phyloP scores from a whole-genome alignment of 805 yeast genomes.

The Schwanniomyces occidentalis region DNA sequence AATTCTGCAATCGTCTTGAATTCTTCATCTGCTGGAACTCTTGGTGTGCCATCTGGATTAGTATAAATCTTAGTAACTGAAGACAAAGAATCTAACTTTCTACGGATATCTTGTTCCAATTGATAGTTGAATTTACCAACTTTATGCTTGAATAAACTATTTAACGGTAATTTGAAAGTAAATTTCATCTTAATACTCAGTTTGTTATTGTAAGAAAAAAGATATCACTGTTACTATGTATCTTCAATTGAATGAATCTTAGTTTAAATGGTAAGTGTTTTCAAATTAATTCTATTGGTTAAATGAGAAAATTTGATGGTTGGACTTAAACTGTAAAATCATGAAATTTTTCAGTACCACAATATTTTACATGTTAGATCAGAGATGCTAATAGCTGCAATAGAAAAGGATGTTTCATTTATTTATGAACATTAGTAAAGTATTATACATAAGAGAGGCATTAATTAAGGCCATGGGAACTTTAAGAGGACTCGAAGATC shows the following conservation, averaged over 20 bases:
- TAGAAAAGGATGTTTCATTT: too few relatives aligned
- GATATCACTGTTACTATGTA: constrained; percentile 1
- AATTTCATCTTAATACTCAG: constrained; percentile 32
- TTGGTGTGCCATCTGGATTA: constrained; percentile 73
- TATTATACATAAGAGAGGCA: too few relatives aligned
- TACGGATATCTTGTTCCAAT: constrained; percentile 62
- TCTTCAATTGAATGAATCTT: constrained; percentile 1
- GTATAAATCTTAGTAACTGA: constrained; percentile 66
- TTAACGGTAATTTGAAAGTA: constrained; percentile 42
- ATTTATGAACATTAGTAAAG: too few relatives aligned
- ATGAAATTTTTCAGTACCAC: constrained; percentile 1
- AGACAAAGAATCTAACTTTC: constrained; percentile 61
- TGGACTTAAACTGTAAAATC: constrained; percentile 8
- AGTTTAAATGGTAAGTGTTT: constrained; percentile 13
- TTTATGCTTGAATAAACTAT: constrained; percentile 38
- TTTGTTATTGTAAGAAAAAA: constrained; percentile 2
- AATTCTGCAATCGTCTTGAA: constrained; percentile 71
- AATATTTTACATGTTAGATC: too few relatives aligned
- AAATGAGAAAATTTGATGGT: constrained; percentile 11
- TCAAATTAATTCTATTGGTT: constrained; percentile 24
- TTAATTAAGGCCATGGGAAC: too few relatives aligned
- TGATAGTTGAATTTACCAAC: constrained; percentile 44
- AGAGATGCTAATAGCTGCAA: too few relatives aligned
- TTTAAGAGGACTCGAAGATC: too few relatives aligned
- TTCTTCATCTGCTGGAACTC: constrained; percentile 70